Evolutionary conservation across 2,329 filamentous ascomycete species (phyloP).

Genomic region (Stromatinia cepivora): DNA sequence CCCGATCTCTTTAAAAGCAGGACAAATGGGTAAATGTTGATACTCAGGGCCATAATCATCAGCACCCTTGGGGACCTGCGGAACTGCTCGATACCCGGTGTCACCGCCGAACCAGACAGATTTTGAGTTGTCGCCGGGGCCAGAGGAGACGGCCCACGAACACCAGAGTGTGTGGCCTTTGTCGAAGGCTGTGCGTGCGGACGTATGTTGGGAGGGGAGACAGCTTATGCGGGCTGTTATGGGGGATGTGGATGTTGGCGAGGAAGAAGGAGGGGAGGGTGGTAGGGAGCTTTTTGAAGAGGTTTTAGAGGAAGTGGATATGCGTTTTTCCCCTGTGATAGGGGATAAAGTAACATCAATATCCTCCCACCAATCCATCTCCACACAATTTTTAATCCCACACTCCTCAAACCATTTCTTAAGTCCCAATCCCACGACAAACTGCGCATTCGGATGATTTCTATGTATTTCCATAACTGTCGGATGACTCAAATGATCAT

Average conservation of each 20-base stretch:
- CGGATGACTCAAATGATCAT: slow-evolving; percentile 83
- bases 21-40: slow-evolving; percentile 68
- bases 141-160: slow-evolving; percentile 75
- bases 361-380: slow-evolving; percentile 95
- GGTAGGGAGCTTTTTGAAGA: slow-evolving; percentile 35
- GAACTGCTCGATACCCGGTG: slow-evolving; percentile 84
- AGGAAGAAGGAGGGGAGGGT: slow-evolving; percentile 22
- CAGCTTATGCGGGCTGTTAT: slow-evolving; percentile 75
- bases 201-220: slow-evolving; percentile 82
- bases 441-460: slow-evolving; percentile 75
- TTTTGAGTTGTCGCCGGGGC: slow-evolving; percentile 52
- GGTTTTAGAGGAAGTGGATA: slow-evolving; percentile 34
- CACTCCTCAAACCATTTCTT: slow-evolving; percentile 75
- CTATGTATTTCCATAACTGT: slow-evolving; percentile 71
- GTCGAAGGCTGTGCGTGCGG: slow-evolving; percentile 65
- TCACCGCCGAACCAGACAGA: slow-evolving; percentile 90
- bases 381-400: slow-evolving; percentile 76
- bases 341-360: slow-evolving; percentile 66
- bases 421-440: slow-evolving; percentile 83
- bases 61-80: slow-evolving; percentile 56
- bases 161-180: slow-evolving; percentile 79
- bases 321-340: slow-evolving; percentile 37
- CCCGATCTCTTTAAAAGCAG: slow-evolving; percentile 84
- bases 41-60: slow-evolving; percentile 74
- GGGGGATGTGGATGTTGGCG: slow-evolving; percentile 40